These are phyloP conservation scores for Globisporangium lucens DNA, from an alignment of 352 stramenopile species.

Conservation along the genomic window DNA sequence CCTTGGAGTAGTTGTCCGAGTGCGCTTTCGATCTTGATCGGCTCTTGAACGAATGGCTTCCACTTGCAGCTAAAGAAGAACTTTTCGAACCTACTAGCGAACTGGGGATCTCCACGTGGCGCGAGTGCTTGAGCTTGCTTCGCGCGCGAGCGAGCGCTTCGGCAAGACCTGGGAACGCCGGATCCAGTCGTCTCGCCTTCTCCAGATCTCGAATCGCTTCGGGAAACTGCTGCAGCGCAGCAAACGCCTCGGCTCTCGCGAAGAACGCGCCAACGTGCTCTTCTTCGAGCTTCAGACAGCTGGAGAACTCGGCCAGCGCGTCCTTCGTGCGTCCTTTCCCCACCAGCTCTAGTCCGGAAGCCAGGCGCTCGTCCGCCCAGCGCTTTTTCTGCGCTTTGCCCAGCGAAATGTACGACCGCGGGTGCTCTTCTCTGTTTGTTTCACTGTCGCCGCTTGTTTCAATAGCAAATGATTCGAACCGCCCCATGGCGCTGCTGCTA, in stretches of 20 bases:
- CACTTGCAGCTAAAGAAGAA: background rate
- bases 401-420: conserved; percentile 32
- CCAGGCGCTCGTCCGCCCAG: conserved; percentile 35
- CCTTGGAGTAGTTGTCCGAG: background rate
- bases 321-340: conserved; percentile 26
- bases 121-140: conserved; percentile 20
- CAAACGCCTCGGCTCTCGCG: conserved; percentile 23
- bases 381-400: conserved; percentile 30
- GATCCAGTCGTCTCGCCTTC: conserved; percentile 19
- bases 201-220: conserved; percentile 42
- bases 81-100: background rate
- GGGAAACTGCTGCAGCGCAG: conserved; percentile 25
- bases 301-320: conserved; percentile 35
- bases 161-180: conserved; percentile 10
- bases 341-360: conserved; percentile 23
- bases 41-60: background rate
- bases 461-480: conserved; percentile 20
- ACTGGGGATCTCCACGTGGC: conserved; percentile 14
- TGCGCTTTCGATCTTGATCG: background rate
- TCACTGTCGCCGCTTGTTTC: background rate
- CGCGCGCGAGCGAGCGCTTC: conserved; percentile 22
- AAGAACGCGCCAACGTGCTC: conserved; percentile 17
- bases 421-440: conserved; percentile 8
- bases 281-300: conserved; percentile 33
- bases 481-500: background rate